Conservation (phyloP, 164 flowering plant genomes). For the Tinospora cordifolia region DNA sequence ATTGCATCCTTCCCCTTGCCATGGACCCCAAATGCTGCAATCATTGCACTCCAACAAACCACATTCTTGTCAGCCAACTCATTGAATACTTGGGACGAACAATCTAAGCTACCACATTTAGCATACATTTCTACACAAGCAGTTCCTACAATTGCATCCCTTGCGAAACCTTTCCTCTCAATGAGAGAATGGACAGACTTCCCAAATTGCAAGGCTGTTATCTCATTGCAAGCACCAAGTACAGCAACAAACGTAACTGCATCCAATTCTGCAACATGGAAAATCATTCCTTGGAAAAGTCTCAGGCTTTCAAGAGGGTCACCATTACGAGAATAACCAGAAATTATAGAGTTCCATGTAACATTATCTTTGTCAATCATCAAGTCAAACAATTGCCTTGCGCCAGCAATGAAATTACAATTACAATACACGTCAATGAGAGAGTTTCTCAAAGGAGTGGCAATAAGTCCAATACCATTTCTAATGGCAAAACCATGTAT, state of each 20-base stretch:
- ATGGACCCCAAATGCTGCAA: constrained; percentile 34
- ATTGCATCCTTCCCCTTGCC: constrained; percentile 39
- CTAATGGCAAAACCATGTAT: constrained; percentile 34
- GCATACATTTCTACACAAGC: constrained; percentile 50
- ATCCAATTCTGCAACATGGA: constrained; percentile 23
- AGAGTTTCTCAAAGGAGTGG: constrained; percentile 26
- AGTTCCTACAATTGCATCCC: constrained; percentile 27
- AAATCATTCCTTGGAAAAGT: constrained; percentile 27
- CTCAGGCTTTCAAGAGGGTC: constrained; percentile 20
- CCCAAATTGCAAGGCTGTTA: constrained; percentile 24
- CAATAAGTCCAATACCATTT: constrained; percentile 10
- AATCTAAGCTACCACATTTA: constrained; percentile 40
- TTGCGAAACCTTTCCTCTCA: constrained; percentile 14
- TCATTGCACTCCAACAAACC: constrained; percentile 46
- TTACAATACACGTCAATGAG: constrained; percentile 37
- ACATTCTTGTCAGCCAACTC: constrained; percentile 34
- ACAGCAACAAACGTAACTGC: constrained; percentile 21
- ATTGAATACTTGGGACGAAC: constrained; percentile 28
- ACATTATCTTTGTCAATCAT: constrained; percentile 16
- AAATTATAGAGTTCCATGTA: constrained; percentile 24
- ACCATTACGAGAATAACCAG: constrained; percentile 16
- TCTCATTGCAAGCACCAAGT: constrained; percentile 24
- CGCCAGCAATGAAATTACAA: constrained; percentile 20
- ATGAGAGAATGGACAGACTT: constrained; percentile 20
- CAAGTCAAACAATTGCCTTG: constrained; percentile 21